Evolutionary conservation across 139 green algal species (phyloP), one percentile per base, ranked within the genome.

Genomic region (Tetratostichococcus sp.): DNA sequence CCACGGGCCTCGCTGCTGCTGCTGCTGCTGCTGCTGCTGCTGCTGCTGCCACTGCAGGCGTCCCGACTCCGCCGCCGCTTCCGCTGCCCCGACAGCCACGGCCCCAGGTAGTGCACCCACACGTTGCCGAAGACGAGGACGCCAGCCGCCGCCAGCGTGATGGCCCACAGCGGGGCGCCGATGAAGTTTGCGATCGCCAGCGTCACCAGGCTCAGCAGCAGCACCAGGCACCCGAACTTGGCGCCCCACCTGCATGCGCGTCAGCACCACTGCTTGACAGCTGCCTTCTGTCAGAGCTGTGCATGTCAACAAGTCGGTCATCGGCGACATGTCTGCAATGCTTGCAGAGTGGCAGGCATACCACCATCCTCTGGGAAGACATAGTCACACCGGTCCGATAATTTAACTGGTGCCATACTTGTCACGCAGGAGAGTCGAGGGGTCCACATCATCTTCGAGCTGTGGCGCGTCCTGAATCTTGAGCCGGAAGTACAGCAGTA

Each of bases 401-500:
- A n/a, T n/a, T n/a, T n/a, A n/a, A 21, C 39, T 50, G 39, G 50
- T 26, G 17, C 19, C 50, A 62, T 26, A 62, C 50, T 26, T 25
- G 50, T 62, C 50, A 26, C 14, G 17, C 50, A 62, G 50, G 11
- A 62, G 50, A 17, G 14, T 28, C 11, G 50, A 23, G 26, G 50
- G 50, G 14, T 62, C 50, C 14, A 62, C 50, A 2, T 62, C 50
- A 5, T 62, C 50, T 17, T 62, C 50, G 17, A 62, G 50, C 14
- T 73, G 21, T 1, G 86, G 75, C 1, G 59, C 30, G 2, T 0
- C 5, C 0, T 78, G 77, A 22, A 87, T 74, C 32, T 22, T 14
- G 25, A n/a, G 22, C 25, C 65, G 35, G 73, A 80, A 76, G 23
- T 65, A 34, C 0, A 83, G 26, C 30, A 81, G 72, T 57, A 89